phyloP scores from a whole-genome alignment of 805 yeast species.

The Yarrowia alimentaria region DNA sequence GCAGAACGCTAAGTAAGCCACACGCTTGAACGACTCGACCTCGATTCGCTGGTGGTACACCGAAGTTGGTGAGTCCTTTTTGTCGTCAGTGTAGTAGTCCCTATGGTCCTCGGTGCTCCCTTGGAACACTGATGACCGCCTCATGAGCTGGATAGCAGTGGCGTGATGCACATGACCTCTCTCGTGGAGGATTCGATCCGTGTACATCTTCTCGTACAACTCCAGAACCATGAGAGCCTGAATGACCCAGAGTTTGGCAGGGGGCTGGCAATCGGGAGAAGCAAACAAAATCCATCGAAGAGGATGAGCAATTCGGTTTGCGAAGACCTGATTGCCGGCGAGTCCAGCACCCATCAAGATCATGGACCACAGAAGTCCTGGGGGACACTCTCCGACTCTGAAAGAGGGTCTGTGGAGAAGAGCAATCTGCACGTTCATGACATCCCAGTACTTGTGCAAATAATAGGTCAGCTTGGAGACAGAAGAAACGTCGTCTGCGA shows the following conservation, averaged over 20 bases:
- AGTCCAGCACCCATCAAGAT: constrained; percentile 54
- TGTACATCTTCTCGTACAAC: constrained; percentile 71
- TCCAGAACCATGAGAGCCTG: constrained; percentile 75
- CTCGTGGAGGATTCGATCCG: constrained; percentile 70
- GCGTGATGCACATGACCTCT: constrained; percentile 85
- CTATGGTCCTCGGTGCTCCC: constrained; percentile 32
- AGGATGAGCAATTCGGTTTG: constrained; percentile 53
- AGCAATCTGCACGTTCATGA: constrained; percentile 59
- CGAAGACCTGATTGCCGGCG: constrained; percentile 42
- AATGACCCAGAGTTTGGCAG: constrained; percentile 71
- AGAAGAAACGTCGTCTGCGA: constrained; percentile 33
- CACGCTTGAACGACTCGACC: constrained; percentile 71
- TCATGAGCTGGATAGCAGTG: constrained; percentile 71
- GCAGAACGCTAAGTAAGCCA: constrained; percentile 78
- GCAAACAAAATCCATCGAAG: constrained; percentile 69
- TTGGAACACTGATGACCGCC: constrained; percentile 67
- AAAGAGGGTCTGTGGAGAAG: constrained; percentile 61
- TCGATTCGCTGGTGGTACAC: constrained; percentile 21
- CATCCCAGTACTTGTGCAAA: constrained; percentile 51
- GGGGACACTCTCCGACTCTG: constrained; percentile 47
- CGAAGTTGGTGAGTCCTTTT: background rate
- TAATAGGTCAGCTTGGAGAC: constrained; percentile 30
- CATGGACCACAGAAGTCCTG: constrained; percentile 55
- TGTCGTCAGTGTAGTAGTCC: constrained; percentile 25
- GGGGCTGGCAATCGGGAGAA: constrained; percentile 70